These are phyloP conservation scores for Kalmusia sp. DNA, from an alignment of 2,329 filamentous ascomycete genomes.

Conservation along the genomic window DNA sequence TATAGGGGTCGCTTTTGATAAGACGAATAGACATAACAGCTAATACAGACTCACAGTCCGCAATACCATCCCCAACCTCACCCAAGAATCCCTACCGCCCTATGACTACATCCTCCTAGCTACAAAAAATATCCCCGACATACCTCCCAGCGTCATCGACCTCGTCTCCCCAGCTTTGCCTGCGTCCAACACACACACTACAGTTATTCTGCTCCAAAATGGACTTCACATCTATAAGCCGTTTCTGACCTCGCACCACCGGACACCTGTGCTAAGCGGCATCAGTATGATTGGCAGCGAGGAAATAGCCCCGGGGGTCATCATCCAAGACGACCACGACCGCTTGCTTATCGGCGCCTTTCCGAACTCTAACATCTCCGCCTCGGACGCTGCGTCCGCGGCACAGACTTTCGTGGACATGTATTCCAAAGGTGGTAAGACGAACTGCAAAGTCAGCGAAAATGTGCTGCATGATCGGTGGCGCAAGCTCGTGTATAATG, in stretches of 20 bases:
- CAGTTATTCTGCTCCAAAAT: conserved; percentile 67
- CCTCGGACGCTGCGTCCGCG: conserved; percentile 21
- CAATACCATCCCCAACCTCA: conserved; percentile 57
- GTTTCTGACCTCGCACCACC: conserved; percentile 57
- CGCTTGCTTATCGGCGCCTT: conserved; percentile 60
- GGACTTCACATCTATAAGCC: conserved; percentile 69
- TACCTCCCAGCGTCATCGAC: conserved; percentile 56
- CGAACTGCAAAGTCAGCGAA: conserved; percentile 50
- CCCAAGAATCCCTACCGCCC: conserved; percentile 36
- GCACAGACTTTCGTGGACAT: conserved; percentile 55
- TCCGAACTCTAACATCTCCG: conserved; percentile 40
- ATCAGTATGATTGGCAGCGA: conserved; percentile 61
- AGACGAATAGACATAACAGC: background rate
- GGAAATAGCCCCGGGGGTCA: conserved; percentile 55
- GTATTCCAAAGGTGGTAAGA: conserved; percentile 57
- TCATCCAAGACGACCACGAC: conserved; percentile 63
- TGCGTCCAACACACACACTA: conserved; percentile 53
- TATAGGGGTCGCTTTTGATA: background rate
- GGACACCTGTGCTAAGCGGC: conserved; percentile 61
- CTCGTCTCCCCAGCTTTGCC: conserved; percentile 62
- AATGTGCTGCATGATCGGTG: conserved; percentile 56
- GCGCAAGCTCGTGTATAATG: conserved; percentile 61
- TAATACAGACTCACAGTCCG: conserved; percentile 46
- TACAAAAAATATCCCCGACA: conserved; percentile 66
- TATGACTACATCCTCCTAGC: conserved; percentile 65